Base-by-base conservation (phyloP, 495 filamentous ascomycete species). In the Penicillium coprophilum region DNA sequence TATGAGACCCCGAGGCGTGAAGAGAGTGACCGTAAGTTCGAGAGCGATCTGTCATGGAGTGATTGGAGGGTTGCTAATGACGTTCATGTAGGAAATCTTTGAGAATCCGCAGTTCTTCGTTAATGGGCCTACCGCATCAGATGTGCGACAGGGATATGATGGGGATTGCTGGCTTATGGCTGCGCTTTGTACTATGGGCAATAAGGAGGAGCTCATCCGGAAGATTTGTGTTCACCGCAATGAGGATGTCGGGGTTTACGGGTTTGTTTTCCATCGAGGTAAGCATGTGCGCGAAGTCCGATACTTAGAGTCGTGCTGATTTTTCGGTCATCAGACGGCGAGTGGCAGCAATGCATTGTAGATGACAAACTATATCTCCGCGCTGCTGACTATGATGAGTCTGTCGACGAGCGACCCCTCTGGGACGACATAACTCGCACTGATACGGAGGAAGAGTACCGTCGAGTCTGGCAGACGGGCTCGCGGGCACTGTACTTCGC, bases 141-240 rank as follows among this genome's bases (percentile, higher is more conserved):
- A 94, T 73, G 85, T 96, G 19, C 84, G 87, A 20, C 88, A 93
- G 66, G 87, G 87, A 3, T 77, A 83, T 44, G 87, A 88, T 61
- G 93, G 92, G 2, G 91, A 96, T 66, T 96, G 93, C 70, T 96
- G 92, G 92, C 80, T 96, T 50, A 82, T 96, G 77, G 88, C 92
- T 23, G 92, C 91, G 10, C 68, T 97, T 45, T 90, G 86, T 57
- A 93, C 90, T 1, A 80, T 96, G 56, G 87, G 84, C 38, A 93
- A 91, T 65, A 91, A 93, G 72, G 74, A 83, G 31, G 86, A 83
- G 0, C 72, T 96, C 57, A 89, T 96, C 51, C 84, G 92, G 63
- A 83, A 80, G 46, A 79, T 96, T 12, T 97, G 92, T 65, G 90
- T 96, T n/a, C 86, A 83, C 19, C 77, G 82, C 15, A 83, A 96